These are phyloP conservation scores for Macrolepiota fuliginosa DNA, from an alignment of 768 basidiomycete genomes.

Conservation along the genomic window DNA sequence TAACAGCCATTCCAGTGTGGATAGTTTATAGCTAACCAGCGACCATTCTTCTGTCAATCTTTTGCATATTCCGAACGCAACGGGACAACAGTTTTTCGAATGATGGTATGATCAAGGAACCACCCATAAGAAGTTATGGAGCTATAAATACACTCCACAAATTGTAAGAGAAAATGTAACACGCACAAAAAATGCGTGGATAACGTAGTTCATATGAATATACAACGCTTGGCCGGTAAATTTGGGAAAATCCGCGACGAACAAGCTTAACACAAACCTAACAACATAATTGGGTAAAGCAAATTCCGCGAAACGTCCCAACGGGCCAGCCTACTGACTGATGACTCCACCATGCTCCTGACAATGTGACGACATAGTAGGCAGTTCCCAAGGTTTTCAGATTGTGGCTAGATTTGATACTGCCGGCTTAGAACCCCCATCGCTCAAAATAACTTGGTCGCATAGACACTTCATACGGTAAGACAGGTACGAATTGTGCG, in stretches of 20 bases:
- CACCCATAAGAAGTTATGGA: background rate
- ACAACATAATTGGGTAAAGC: slow-evolving; percentile 11
- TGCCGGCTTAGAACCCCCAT: background rate
- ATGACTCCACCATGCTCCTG: slow-evolving; percentile 10
- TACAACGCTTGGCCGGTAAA: background rate
- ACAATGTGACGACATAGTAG: slow-evolving; percentile 10
- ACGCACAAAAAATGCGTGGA: background rate
- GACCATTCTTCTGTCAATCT: slow-evolving; percentile 8
- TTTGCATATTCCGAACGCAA: slow-evolving; percentile 12
- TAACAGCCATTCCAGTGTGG: background rate
- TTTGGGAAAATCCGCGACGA: slow-evolving; percentile 1
- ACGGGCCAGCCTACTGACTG: slow-evolving; percentile 2
- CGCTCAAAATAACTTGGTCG: background rate
- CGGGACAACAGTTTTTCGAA: slow-evolving; percentile 5
- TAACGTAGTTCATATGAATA: no score
- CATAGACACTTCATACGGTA: background rate
- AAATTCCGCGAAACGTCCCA: slow-evolving; percentile 8
- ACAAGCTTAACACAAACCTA: background rate
- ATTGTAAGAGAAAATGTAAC: background rate
- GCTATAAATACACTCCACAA: slow-evolving; percentile 9
- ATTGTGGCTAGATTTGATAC: slow-evolving; percentile 1
- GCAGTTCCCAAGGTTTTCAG: slow-evolving; percentile 5
- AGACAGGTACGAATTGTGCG: slow-evolving; percentile 2
- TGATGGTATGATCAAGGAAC: slow-evolving; percentile 14
- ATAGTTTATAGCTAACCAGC: background rate